Percentiles rank a stretch among this genome's conserved stretches.
These are phyloP conservation scores for Trichophaea hybrida DNA, from an alignment of 2,329 filamentous ascomycete genomes.

Conservation along the genomic window DNA sequence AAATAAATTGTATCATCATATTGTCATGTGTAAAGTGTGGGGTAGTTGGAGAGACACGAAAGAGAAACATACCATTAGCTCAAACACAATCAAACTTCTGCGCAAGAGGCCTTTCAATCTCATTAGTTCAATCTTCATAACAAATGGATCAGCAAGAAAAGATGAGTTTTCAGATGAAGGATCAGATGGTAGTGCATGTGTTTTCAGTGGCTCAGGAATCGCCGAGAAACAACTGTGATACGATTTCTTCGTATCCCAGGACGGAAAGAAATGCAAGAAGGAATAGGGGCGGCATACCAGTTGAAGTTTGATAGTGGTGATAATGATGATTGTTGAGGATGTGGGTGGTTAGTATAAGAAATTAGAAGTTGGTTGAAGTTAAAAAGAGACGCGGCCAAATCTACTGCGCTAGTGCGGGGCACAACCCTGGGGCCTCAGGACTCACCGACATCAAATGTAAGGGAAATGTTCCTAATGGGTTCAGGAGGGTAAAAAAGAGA, in stretches of 20 bases:
- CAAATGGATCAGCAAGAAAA: not conserved
- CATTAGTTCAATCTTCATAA: not conserved
- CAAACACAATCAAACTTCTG: not conserved
- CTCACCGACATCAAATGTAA: not conserved
- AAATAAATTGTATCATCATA: constrained; percentile 2
- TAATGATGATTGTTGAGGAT: not conserved
- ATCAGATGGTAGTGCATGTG: constrained; percentile 10
- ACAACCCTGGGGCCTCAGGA: not conserved
- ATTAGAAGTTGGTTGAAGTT: not conserved
- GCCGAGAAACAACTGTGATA: constrained; percentile 2
- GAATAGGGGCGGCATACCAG: not conserved
- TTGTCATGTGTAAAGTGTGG: not conserved
- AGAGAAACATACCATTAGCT: constrained; percentile 2
- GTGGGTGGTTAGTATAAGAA: not conserved
- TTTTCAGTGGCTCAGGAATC: constrained; percentile 4
- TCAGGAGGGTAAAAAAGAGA: not conserved
- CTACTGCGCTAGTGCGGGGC: not conserved
- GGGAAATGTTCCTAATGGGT: not conserved
- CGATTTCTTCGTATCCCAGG: constrained; percentile 2
- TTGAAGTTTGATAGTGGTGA: not conserved
- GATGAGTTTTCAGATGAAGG: not conserved
- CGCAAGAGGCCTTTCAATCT: not conserved
- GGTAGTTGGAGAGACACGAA: not conserved
- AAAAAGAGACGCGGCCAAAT: not conserved
- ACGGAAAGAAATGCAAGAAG: not conserved